Conservation (phyloP, 225 moss, liverwort and hornwort genomes). For the Thuidium tamariscinum region DNA sequence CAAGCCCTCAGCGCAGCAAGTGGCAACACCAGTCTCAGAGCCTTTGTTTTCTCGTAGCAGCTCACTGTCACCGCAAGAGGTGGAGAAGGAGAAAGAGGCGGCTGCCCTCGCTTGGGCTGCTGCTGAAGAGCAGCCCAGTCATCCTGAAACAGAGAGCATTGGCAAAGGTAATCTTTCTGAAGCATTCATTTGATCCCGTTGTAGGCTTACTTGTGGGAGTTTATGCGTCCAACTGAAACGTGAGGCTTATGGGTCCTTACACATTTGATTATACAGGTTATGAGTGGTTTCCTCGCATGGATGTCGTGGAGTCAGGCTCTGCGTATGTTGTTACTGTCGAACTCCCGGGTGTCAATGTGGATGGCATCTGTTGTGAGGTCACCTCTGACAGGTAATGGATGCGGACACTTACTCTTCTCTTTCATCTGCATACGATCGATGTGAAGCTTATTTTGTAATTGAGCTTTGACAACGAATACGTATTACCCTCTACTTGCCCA, state of each 20-base stretch:
- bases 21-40: slow-evolving; percentile 21
- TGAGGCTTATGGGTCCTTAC: slow-evolving; percentile 1
- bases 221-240: not conserved
- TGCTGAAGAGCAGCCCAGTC: slow-evolving; percentile 43
- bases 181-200: not conserved
- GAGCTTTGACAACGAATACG: not conserved
- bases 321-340: slow-evolving; percentile 80
- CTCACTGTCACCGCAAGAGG: slow-evolving; percentile 17
- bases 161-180: slow-evolving; percentile 11
- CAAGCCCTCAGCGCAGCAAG: slow-evolving; percentile 20
- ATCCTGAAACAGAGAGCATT: slow-evolving; percentile 33
- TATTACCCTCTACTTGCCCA: not conserved
- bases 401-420: not conserved
- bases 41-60: slow-evolving; percentile 58
- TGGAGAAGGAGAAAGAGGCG: slow-evolving; percentile 36
- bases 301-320: slow-evolving; percentile 88
- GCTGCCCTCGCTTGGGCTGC: slow-evolving; percentile 36
- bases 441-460: not conserved
- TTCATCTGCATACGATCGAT: not conserved
- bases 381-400: slow-evolving; percentile 46
- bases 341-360: slow-evolving; percentile 75
- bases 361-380: slow-evolving; percentile 84
- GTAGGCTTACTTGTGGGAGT: not conserved
- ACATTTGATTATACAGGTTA: slow-evolving; percentile 36
- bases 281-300: slow-evolving; percentile 99